Evolutionary conservation across 2,329 filamentous ascomycete species (phyloP).

Genomic region (Periconia sp.): DNA sequence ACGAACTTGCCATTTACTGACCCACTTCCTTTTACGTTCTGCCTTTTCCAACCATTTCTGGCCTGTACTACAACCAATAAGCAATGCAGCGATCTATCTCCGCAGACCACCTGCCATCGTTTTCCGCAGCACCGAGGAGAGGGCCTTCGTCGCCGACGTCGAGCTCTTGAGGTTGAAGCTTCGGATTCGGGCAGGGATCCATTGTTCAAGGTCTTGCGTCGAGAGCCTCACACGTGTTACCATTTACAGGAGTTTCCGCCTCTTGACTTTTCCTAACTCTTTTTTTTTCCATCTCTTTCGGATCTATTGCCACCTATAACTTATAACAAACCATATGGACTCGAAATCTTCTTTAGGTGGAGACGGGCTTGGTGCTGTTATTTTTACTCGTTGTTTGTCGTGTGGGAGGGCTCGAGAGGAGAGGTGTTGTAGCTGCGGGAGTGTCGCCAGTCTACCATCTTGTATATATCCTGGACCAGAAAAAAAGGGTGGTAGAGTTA

Average conservation of each 20-base stretch:
- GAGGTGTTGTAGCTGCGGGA: neutral
- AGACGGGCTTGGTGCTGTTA: constrained; percentile 4
- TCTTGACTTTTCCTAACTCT: constrained; percentile 8
- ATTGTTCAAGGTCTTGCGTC: constrained; percentile 30
- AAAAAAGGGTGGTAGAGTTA: neutral
- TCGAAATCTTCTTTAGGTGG: neutral
- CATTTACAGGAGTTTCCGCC: constrained; percentile 19
- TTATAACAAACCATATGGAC: constrained; percentile 14
- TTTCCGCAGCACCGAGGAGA: constrained; percentile 47
- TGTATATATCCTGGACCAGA: constrained; percentile 6
- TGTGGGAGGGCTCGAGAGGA: neutral
- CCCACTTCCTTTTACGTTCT: neutral
- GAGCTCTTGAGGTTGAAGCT: constrained; percentile 45
- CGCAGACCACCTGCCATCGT: constrained; percentile 30
- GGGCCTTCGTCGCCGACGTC: constrained; percentile 29
- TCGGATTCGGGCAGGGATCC: constrained; percentile 15
- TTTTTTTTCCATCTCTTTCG: constrained; percentile 9
- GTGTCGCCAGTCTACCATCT: constrained; percentile 3
- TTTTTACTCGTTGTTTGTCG: neutral
- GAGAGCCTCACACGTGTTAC: constrained; percentile 32
- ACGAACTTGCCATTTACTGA: constrained; percentile 2
- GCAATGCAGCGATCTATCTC: constrained; percentile 43
- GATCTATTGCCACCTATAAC: constrained; percentile 13
- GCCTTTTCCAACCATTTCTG: constrained; percentile 15
- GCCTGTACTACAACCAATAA: constrained; percentile 40